phyloP scores from a whole-genome alignment of 2,329 filamentous ascomycete genomes.

The Ambrosiella beaveri region DNA sequence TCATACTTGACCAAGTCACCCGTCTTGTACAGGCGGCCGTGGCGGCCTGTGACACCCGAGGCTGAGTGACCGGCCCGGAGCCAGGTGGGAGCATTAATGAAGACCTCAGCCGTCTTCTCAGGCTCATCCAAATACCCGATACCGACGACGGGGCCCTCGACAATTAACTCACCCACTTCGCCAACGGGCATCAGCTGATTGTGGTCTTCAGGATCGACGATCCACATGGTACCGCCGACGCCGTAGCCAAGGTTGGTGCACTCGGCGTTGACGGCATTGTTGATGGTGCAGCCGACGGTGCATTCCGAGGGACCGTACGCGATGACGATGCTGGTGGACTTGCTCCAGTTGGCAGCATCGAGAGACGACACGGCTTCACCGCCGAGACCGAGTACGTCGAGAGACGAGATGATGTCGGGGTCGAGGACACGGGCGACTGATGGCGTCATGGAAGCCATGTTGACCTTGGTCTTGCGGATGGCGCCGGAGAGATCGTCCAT shows the following conservation, averaged over 20 bases:
- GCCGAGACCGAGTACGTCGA: constrained; percentile 31
- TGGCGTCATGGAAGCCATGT: constrained; percentile 34
- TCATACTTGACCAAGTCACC: constrained; percentile 41
- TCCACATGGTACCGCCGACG: constrained; percentile 31
- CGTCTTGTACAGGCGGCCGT: constrained; percentile 37
- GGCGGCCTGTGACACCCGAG: constrained; percentile 20
- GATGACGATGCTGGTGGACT: constrained; percentile 29
- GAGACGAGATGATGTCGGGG: constrained; percentile 26
- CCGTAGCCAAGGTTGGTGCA: constrained; percentile 32
- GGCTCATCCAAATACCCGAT: constrained; percentile 42
- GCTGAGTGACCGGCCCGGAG: constrained; percentile 23
- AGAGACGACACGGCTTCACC: constrained; percentile 36
- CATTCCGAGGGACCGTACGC: constrained; percentile 38
- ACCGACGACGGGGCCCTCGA: constrained; percentile 43
- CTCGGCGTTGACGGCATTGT: constrained; percentile 24
- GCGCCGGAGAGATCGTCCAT: constrained; percentile 33
- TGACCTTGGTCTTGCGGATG: constrained; percentile 26
- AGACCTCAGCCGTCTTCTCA: constrained; percentile 38
- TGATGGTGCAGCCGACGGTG: constrained; percentile 34
- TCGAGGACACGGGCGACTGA: constrained; percentile 32
- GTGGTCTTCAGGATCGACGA: constrained; percentile 31
- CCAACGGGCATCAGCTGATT: constrained; percentile 31
- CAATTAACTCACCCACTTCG: constrained; percentile 33
- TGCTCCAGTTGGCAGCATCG: constrained; percentile 31
- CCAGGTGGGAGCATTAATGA: constrained; percentile 39